Base-by-base conservation (phyloP, 2,329 filamentous ascomycete genomes). In the Fonsecaea pugnacius region DNA sequence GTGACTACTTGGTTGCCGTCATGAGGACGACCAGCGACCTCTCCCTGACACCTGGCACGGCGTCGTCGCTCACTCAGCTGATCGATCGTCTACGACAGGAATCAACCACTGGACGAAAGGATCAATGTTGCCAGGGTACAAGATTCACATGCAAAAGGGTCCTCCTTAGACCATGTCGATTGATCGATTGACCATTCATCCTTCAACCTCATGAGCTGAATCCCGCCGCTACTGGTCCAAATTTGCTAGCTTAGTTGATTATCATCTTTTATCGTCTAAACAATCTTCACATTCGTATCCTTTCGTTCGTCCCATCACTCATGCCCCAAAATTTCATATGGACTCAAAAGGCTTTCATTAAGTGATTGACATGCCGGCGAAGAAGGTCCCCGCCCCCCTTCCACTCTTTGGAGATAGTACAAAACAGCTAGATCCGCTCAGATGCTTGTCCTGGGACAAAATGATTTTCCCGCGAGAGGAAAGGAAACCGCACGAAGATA, bases 301-400 rank as follows among this genome's bases (percentile, higher is more conserved):
- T 14, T 56, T 40, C 32, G n/a, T 43, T 46, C 48, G n/a, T 59
- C 18, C 61, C 56, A 38, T 56, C 48, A 24, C 36, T 27, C 48
- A 55, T 59, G 32, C 48, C 38, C 33, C 36, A 55, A 63, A 59
- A 27, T 30, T 58, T 43, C 55, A 32, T 32, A 46, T 21, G 14
- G 24, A 46, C 55, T 43, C 35, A 18, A 58, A 30, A 59, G 53
- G 46, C 35, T 58, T 46, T 63, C 61, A 63, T 63, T 48, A 63
- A 63, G 55, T 63, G 50, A 38, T 56, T 48, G 61, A 55, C 55
- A 48, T 63, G 46, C 33, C 35, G n/a, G 21, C 35, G 32, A 51
- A 32, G 55, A 62, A 55, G 52, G 53, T 52, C 60, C 60, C 18
- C 40, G 30, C 53, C 35, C 33, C 24, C 36, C 32, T 40, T 33